phyloP scores from a whole-genome alignment of 371 early-diverging fungal species.

The Massospora cicadina region DNA sequence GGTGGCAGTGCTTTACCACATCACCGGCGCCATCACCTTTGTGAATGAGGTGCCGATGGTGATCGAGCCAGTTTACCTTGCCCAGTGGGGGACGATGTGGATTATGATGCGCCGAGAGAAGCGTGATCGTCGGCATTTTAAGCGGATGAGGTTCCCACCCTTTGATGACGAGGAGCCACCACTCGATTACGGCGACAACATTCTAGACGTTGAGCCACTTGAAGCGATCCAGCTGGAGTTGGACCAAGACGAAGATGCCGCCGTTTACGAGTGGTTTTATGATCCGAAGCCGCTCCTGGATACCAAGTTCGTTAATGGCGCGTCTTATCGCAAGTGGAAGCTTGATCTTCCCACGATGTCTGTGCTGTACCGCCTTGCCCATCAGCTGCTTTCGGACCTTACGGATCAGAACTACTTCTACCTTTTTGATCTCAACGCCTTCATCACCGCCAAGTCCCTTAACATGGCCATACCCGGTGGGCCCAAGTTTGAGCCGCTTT shows the following conservation, averaged over 20 bases:
- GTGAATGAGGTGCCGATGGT: slow-evolving; percentile 93
- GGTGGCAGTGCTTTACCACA: slow-evolving; percentile 93
- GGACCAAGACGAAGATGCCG: slow-evolving; percentile 84
- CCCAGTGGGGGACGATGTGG: slow-evolving; percentile 99
- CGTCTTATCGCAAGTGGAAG: slow-evolving; percentile 82
- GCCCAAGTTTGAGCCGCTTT: slow-evolving; percentile 94
- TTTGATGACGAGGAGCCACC: slow-evolving; percentile 98
- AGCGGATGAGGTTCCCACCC: slow-evolving; percentile 95
- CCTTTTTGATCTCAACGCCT: slow-evolving; percentile 82
- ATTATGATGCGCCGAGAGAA: slow-evolving; percentile 98
- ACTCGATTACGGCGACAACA: slow-evolving; percentile 93
- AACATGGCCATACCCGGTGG: slow-evolving; percentile 99
- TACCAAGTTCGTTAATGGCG: slow-evolving; percentile 71
- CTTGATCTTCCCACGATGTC: slow-evolving; percentile 88
- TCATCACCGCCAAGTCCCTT: slow-evolving; percentile 93
- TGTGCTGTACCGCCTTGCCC: slow-evolving; percentile 78
- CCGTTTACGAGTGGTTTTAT: slow-evolving; percentile 93
- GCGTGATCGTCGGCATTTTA: slow-evolving; percentile 92
- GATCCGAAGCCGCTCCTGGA: slow-evolving; percentile 85
- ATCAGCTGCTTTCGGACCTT: slow-evolving; percentile 83
- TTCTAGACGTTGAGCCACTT: slow-evolving; percentile 89
- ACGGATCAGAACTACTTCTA: slow-evolving; percentile 92
- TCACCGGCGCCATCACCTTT: slow-evolving; percentile 96
- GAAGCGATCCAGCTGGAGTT: slow-evolving; percentile 98
- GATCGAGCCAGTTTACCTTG: slow-evolving; percentile 87